A percentile compares a stretch with the other conserved stretches of the same genome.
Conservation (phyloP, 177 flowering plant genomes). For the Tripterygium wilfordii region DNA sequence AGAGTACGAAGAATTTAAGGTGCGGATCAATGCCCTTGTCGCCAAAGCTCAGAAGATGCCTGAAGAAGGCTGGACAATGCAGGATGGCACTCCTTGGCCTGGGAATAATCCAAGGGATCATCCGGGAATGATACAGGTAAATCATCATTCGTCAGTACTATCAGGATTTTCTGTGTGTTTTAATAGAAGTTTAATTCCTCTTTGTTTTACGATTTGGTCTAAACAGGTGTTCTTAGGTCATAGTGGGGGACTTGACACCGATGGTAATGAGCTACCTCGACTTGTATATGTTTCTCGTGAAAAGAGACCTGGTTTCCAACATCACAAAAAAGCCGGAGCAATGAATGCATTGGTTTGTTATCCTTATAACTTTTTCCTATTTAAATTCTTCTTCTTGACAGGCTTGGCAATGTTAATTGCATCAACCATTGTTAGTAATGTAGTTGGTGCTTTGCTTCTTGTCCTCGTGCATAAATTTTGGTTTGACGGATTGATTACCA, state of each 20-base stretch:
- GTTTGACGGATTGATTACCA: no score
- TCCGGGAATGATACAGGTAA: conserved; percentile 99
- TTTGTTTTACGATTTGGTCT: background rate
- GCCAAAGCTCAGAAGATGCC: conserved; percentile 53
- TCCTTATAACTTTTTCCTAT: background rate
- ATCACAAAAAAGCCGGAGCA: conserved; percentile 99
- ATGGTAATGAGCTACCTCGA: conserved; percentile 93
- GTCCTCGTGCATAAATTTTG: no score
- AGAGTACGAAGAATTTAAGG: conserved; percentile 56
- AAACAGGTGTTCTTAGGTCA: conserved; percentile 90
- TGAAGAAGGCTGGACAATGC: conserved; percentile 98
- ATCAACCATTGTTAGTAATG: no score
- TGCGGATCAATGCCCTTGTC: conserved; percentile 54
- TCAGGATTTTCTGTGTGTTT: no score
- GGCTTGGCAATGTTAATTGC: no score
- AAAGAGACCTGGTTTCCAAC: conserved; percentile 96
- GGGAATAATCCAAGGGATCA: conserved; percentile 98
- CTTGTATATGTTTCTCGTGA: conserved; percentile 99
- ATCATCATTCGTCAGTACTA: background rate
- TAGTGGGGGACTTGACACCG: conserved; percentile 98
- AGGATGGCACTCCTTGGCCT: conserved; percentile 98
- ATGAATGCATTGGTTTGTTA: conserved; percentile 96
- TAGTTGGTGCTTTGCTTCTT: no score
- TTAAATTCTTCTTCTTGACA: no score
- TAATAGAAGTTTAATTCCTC: no score